Evolutionary conservation across 306 rosid genomes (phyloP).

Genomic region (Phaseolus lunatus): DNA sequence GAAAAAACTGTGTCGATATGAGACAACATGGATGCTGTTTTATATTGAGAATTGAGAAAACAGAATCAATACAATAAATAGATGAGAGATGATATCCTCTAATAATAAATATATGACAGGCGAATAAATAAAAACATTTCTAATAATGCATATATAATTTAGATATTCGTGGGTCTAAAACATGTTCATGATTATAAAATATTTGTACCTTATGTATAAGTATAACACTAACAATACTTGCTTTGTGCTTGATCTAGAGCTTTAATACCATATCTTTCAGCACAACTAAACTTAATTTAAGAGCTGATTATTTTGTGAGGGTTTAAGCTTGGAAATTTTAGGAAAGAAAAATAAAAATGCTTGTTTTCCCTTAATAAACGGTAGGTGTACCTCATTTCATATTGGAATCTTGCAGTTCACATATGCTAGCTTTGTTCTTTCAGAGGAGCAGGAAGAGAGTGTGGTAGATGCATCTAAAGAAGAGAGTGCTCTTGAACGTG

Average conservation of each 20-base stretch:
- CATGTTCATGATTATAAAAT: too few species aligned
- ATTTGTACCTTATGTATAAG: too few species aligned
- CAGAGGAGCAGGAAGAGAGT: conserved; percentile 67
- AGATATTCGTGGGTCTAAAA: too few species aligned
- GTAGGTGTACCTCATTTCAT: conserved; percentile 25
- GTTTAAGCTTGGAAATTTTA: conserved; percentile 37
- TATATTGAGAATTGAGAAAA: too few species aligned
- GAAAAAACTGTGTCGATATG: too few species aligned
- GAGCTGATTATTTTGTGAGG: neutral
- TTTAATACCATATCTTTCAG: conserved; percentile 2
- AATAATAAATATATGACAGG: too few species aligned
- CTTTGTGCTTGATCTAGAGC: conserved; percentile 9
- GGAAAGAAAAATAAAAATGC: conserved; percentile 11
- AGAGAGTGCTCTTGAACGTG: conserved; percentile 57
- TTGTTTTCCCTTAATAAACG: conserved; percentile 7
- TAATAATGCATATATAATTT: too few species aligned
- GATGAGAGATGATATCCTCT: too few species aligned
- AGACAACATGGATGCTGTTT: too few species aligned
- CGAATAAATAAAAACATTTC: too few species aligned
- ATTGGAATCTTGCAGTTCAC: conserved; percentile 37
- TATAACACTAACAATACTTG: too few species aligned
- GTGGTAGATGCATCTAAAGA: conserved; percentile 56
- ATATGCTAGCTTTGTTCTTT: conserved; percentile 40
- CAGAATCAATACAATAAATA: too few species aligned
- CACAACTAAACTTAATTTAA: conserved; percentile 12